phyloP scores from a whole-genome alignment of 169 alveolate species.

The Miamiensis avidus region DNA sequence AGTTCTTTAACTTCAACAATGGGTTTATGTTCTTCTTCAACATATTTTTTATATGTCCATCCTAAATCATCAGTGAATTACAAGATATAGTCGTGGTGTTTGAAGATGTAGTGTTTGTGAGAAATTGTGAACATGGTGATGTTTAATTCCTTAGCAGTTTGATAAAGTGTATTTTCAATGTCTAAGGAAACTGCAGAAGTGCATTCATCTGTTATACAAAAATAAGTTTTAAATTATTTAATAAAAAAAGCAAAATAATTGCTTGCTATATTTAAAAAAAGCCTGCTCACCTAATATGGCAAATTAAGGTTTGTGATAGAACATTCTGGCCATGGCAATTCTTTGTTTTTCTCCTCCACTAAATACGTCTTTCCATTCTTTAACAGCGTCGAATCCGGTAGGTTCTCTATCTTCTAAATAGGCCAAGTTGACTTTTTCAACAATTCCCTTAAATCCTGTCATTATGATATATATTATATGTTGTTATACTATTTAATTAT shows the following conservation, averaged over 20 bases:
- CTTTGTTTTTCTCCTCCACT: constrained; percentile 92
- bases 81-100: constrained; percentile 79
- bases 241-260: background rate
- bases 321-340: constrained; percentile 89
- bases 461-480: background rate
- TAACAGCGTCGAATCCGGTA: constrained; percentile 58
- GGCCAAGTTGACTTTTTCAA: constrained; percentile 72
- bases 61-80: constrained; percentile 71
- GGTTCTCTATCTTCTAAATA: constrained; percentile 62
- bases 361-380: constrained; percentile 82
- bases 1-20: background rate
- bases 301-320: constrained; percentile 81
- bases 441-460: constrained; percentile 49
- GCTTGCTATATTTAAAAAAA: too few species aligned
- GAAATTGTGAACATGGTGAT: constrained; percentile 86
- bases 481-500: too few species aligned
- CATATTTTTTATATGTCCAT: constrained; percentile 12
- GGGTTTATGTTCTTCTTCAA: background rate
- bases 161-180: constrained; percentile 78
- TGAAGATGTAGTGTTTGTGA: constrained; percentile 79
- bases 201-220: constrained; percentile 67
- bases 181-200: constrained; percentile 87
- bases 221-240: background rate
- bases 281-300: constrained; percentile 65
- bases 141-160: constrained; percentile 56